Base-by-base conservation (phyloP, 2,329 filamentous ascomycete species). In the Cucurbitaria berberidis region DNA sequence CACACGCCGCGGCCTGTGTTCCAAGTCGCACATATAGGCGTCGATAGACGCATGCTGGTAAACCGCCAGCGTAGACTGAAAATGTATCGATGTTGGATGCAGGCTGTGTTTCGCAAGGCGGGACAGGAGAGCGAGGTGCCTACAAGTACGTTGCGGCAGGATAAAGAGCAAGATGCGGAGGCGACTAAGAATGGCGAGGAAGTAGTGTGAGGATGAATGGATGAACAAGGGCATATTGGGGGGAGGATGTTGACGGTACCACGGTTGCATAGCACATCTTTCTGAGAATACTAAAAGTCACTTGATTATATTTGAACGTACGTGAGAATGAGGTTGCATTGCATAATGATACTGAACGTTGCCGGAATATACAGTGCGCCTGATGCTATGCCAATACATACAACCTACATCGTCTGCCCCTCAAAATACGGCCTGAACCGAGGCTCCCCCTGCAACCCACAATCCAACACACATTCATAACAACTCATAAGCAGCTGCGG, bases 1-100 rank as follows among this genome's bases (percentile, higher is more conserved):
- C 30, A 53, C n/a, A 55, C 45, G 0, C 48, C 62, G 4, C 50
- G 60, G 3, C 72, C 74, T 0, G 53, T 57, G 0, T 80, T 98
- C 66, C 85, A 91, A 43, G 79, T 96, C 41, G 78, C 89, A 50
- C 85, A 95, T 41, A 82, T 98, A 30, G 95, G 89, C 22, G 84
- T 93, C 49, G 95, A 99, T 73, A 87, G 91, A 61, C 86, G 95
- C 54, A 83, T 99, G 80, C 82, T 99, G 49, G 91, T 99, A 50
- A 99, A 99, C 74, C 86, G 95, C 60, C 90, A 93, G 48, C 85
- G 88, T 68, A 89, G 92, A 77, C 81, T 96, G 43, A 99, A 98
- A 78, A 99, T 99, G 95, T 98, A 98, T 76, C 86, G 95, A 56
- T 98, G 93, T 80, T 99, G 95, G 92, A 85, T 96, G 73, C 91